Base-by-base conservation (phyloP, 2,329 filamentous ascomycete species). In the Colletotrichum truncatum region DNA sequence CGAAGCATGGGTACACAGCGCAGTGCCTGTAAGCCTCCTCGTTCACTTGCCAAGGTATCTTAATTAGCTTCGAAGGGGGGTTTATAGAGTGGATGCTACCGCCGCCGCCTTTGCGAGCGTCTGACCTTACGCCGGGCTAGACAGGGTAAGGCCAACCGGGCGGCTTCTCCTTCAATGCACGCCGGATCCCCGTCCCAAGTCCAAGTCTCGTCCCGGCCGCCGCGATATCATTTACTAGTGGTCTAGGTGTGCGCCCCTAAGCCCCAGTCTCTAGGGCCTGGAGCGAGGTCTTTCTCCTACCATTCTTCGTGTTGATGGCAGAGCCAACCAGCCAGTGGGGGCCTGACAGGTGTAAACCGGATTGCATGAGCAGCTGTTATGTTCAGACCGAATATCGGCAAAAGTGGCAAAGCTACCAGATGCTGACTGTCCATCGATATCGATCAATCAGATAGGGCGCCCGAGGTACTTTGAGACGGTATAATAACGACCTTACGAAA, bases 1-100 rank as follows among this genome's bases (percentile, higher is more conserved):
- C 12, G n/a, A 38, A 3, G 4, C 14, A 14, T n/a, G n/a, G 36
- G 36, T n/a, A 39, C n/a, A 5, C 12, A 39, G 36, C 36, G 45
- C 45, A 28, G 45, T 26, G 25, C 26, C 41, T 25, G 34, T 16
- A 21, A 21, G 51, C 36, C 51, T 21, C 8, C 5, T 21, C 16
- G 39, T 10, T 10, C 8, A n/a, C 25, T 7, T 10, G 53, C 39
- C 41, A 56, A 56, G 53, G 23, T n/a, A 21, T 41, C 41, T 23
- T 36, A 28, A 57, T 54, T 46, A 46, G 38, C 57, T 34, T 30
- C 49, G 26, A 25, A 46, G 16, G 16, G 18, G 46, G 32, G 28
- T 18, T 54, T n/a, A 56, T 55, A 38, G 12, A 64, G 56, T 61
- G 56, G 62, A 54, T 65, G 62, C 62, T 61, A 26, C 56, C 41